Evolutionary conservation across 768 basidiomycete genomes (phyloP).

Genomic region (Guyanaporus albipodus): DNA sequence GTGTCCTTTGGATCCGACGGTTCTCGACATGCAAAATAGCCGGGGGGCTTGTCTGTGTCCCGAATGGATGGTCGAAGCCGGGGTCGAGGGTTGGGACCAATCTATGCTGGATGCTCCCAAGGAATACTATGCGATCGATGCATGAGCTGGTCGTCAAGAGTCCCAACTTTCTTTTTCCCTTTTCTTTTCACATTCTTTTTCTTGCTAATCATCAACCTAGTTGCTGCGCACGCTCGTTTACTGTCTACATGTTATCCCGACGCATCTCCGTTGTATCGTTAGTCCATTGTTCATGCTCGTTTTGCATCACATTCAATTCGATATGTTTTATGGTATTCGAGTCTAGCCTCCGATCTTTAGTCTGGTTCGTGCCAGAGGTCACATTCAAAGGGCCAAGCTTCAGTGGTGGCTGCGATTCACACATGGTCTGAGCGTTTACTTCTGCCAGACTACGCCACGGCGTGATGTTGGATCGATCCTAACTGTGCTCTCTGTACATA

Average conservation of each 20-base stretch:
- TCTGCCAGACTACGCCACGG: too few species aligned
- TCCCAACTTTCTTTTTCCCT: background rate
- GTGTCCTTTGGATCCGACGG: background rate
- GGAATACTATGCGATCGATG: background rate
- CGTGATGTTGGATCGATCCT: too few species aligned
- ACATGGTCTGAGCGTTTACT: too few species aligned
- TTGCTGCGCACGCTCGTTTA: background rate
- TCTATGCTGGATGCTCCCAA: background rate
- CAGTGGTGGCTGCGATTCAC: too few species aligned
- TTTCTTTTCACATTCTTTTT: background rate
- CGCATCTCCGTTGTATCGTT: conserved; percentile 4
- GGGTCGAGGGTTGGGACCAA: conserved; percentile 13
- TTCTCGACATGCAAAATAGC: background rate
- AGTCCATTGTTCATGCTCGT: background rate
- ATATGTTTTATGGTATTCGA: too few species aligned
- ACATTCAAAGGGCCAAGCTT: too few species aligned
- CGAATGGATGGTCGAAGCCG: conserved; percentile 22
- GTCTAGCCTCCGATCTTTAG: too few species aligned
- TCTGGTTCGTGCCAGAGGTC: too few species aligned
- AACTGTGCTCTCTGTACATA: too few species aligned
- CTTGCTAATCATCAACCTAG: background rate
- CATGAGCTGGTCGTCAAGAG: conserved; percentile 1
- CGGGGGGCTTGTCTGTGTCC: conserved; percentile 19
- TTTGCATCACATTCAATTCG: background rate
- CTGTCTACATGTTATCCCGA: background rate